phyloP scores from a whole-genome alignment of 495 filamentous ascomycete species.

The Friedmanniomyces simplex region DNA sequence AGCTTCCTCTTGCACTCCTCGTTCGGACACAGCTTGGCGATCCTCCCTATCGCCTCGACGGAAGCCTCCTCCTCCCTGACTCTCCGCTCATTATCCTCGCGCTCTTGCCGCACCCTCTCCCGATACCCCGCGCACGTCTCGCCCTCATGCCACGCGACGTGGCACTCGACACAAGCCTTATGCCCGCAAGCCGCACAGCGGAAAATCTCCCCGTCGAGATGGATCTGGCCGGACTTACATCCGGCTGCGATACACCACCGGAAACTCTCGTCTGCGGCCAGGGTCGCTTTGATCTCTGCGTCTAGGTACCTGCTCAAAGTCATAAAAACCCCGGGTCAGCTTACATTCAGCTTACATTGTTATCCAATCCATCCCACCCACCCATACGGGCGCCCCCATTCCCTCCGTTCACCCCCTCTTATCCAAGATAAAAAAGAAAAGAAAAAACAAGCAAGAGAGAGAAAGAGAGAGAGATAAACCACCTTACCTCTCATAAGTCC shows the following conservation, averaged over 20 bases:
- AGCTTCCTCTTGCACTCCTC: slow-evolving; percentile 13
- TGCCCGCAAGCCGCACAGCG: slow-evolving; percentile 28
- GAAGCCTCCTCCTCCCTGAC: slow-evolving; percentile 16
- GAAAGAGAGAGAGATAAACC: not conserved
- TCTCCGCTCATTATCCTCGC: not conserved
- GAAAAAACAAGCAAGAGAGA: too few relatives aligned
- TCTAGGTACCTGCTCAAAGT: slow-evolving; percentile 9
- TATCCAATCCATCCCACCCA: too few relatives aligned
- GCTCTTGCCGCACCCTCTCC: not conserved
- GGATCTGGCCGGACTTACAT: slow-evolving; percentile 34
- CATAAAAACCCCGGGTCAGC: too few relatives aligned
- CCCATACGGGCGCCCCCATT: too few relatives aligned
- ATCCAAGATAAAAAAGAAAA: too few relatives aligned
- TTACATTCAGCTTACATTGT: too few relatives aligned
- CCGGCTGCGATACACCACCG: slow-evolving; percentile 29
- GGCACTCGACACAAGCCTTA: slow-evolving; percentile 28
- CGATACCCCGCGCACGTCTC: not conserved
- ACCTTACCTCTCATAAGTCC: not conserved
- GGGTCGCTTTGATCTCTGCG: slow-evolving; percentile 10
- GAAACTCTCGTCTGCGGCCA: slow-evolving; percentile 31
- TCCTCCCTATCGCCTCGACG: slow-evolving; percentile 6
- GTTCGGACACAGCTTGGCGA: slow-evolving; percentile 24
- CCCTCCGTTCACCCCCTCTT: too few relatives aligned
- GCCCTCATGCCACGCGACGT: slow-evolving; percentile 21
- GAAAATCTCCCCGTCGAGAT: slow-evolving; percentile 26